Base-by-base conservation (phyloP, 345 rosid species). In the Hibiscus trionum region DNA sequence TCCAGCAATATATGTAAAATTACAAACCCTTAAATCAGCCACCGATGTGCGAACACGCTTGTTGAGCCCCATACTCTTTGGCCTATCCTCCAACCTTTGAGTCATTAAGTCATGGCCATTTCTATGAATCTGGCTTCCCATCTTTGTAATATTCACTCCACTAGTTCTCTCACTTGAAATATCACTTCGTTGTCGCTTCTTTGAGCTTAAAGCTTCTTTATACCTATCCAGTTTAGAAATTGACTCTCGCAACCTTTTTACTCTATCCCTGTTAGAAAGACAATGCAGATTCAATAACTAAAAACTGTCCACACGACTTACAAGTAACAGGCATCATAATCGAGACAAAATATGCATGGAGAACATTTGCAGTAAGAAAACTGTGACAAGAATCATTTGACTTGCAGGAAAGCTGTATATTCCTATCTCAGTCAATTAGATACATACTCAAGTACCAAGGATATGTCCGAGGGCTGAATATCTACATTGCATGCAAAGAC, bases 1-100 rank as follows among this genome's bases (percentile, higher is more conserved):
- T 69, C 65, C 72, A 33, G 71, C 61, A 83, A 29, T 44, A 57
- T 76, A 58, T 70, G 42, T 56, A 61, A 80, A 72, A 74, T 5
- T 64, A 89, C 93, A 82, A 82, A 91, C 97, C 99, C 85, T 89
- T 80, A 85, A 74, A 82, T 90, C 97, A 60, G 83, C 87, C 47
- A 83, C 79, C 61, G 91, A 64, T 42, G 69, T 65, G 52, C 94
- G 92, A 79, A 80, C 83, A 75, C 96, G 97, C 80, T 92, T 95
- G 75, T 87, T 86, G 78, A 85, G 80, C 73, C 92, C 97, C 87
- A 74, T 77, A 81, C 73, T 83, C 82, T 90, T 95, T 31, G 88
- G 77, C 76, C 87, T 90, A 73, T 95, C 90, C 77, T 92, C 97
- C 62, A 79, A 73, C 77, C 90, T 90, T 77, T 86, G 97, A 75